These are phyloP conservation scores for Talaromyces liani DNA, from an alignment of 495 filamentous ascomycete genomes.

Conservation along the genomic window DNA sequence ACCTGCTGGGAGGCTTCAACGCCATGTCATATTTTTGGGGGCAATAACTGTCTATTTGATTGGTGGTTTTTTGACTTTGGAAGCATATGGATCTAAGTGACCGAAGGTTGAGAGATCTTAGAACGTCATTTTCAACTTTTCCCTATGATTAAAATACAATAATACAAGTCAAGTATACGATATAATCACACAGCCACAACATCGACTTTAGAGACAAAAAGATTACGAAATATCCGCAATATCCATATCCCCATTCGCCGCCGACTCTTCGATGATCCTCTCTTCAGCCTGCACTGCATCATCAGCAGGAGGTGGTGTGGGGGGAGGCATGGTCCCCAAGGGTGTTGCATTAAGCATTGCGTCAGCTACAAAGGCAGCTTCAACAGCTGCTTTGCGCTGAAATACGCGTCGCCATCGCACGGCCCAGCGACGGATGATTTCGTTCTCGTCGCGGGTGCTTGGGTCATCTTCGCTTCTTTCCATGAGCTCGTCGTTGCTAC, in stretches of 20 bases:
- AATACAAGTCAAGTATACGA: neutral
- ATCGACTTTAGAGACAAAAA: neutral
- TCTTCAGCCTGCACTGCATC: constrained; percentile 6
- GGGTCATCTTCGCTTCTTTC: constrained; percentile 39
- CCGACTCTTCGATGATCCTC: constrained; percentile 1
- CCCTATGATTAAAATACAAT: neutral
- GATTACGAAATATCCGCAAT: constrained; percentile 8
- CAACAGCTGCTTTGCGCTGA: constrained; percentile 70
- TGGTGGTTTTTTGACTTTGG: neutral
- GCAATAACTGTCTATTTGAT: neutral
- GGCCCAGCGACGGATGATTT: constrained; percentile 72
- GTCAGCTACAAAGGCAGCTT: constrained; percentile 56
- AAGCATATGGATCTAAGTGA: no score
- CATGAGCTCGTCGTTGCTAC: constrained; percentile 63
- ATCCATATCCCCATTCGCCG: constrained; percentile 12
- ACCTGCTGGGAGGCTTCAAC: constrained; percentile 8
- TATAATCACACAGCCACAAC: neutral
- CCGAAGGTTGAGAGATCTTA: no score
- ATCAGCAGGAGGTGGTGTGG: constrained; percentile 11
- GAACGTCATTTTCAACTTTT: neutral
- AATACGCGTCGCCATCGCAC: constrained; percentile 82
- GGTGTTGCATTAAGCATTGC: constrained; percentile 30
- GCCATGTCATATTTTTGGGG: neutral
- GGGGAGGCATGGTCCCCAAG: constrained; percentile 28
- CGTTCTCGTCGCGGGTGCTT: constrained; percentile 41